Evolutionary conservation across 1,139 yeast species (phyloP).

Genomic region (Protomyces macrosporus): DNA sequence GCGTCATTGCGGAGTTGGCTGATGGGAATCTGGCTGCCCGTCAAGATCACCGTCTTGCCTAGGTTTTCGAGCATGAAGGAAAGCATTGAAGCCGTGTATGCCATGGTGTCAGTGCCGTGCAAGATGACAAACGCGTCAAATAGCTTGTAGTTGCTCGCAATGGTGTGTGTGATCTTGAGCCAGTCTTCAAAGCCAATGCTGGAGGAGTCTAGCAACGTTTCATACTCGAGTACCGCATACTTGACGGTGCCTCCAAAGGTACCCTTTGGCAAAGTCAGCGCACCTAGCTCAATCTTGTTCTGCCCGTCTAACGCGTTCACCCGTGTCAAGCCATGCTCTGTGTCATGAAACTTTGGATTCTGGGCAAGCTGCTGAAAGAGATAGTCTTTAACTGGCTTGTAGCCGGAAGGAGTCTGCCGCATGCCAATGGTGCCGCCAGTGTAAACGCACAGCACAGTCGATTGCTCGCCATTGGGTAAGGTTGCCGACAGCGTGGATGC

Average conservation of each 20-base stretch:
- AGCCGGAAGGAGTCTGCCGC: slow-evolving; percentile 13
- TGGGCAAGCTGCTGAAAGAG: slow-evolving; percentile 3
- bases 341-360: slow-evolving; percentile 11
- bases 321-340: neutral
- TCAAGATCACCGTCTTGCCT: slow-evolving; percentile 23
- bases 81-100: slow-evolving; percentile 22
- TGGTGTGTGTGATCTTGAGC: slow-evolving; percentile 18
- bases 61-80: slow-evolving; percentile 24
- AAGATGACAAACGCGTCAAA: slow-evolving; percentile 24
- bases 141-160: slow-evolving; percentile 17
- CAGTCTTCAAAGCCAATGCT: slow-evolving; percentile 20
- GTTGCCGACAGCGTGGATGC: neutral
- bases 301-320: slow-evolving; percentile 7
- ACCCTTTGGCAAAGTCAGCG: slow-evolving; percentile 1
- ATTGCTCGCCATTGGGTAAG: neutral
- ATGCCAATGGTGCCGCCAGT: slow-evolving; percentile 27
- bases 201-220: slow-evolving; percentile 19
- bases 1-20: slow-evolving; percentile 24
- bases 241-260: slow-evolving; percentile 8
- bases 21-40: slow-evolving; percentile 24
- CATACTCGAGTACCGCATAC: slow-evolving; percentile 21
- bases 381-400: slow-evolving; percentile 11
- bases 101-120: slow-evolving; percentile 26
- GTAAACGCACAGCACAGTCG: slow-evolving; percentile 12
- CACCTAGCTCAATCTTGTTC: slow-evolving; percentile 5